These are phyloP conservation scores for Boletus hoseneyae DNA, from an alignment of 1,284 basidiomycete species.

Conservation along the genomic window DNA sequence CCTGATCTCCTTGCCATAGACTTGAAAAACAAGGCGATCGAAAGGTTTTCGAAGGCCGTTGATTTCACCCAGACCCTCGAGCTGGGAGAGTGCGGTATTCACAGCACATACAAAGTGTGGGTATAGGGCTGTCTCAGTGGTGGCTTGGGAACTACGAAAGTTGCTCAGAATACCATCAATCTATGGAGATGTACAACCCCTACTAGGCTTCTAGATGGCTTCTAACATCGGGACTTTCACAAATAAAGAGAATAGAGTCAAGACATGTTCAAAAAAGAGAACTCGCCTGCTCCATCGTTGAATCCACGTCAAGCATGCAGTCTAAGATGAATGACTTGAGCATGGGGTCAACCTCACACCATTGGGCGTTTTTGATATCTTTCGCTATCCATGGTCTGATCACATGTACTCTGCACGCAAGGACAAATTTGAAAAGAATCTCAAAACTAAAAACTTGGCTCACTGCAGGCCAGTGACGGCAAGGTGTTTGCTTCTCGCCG, in stretches of 20 bases:
- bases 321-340: neutral
- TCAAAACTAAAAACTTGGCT: neutral
- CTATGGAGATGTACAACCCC: neutral
- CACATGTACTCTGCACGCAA: neutral
- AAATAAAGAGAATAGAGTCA: neutral
- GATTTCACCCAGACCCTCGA: neutral
- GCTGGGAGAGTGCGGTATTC: neutral
- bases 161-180: neutral
- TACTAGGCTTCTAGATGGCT: neutral
- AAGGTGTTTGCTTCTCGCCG: neutral
- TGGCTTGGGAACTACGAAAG: neutral
- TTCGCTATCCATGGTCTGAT: neutral
- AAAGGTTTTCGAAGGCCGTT: neutral
- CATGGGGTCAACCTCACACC: neutral
- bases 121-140: neutral
- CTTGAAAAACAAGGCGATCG: neutral
- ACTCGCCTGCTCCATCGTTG: neutral
- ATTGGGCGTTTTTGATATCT: neutral
- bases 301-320: neutral
- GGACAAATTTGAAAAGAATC: neutral
- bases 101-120: neutral
- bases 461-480: neutral
- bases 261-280: neutral
- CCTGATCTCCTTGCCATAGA: neutral
- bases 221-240: neutral